Conservation (phyloP, 2,329 filamentous ascomycete species). For the Zymoseptoria crescenta region DNA sequence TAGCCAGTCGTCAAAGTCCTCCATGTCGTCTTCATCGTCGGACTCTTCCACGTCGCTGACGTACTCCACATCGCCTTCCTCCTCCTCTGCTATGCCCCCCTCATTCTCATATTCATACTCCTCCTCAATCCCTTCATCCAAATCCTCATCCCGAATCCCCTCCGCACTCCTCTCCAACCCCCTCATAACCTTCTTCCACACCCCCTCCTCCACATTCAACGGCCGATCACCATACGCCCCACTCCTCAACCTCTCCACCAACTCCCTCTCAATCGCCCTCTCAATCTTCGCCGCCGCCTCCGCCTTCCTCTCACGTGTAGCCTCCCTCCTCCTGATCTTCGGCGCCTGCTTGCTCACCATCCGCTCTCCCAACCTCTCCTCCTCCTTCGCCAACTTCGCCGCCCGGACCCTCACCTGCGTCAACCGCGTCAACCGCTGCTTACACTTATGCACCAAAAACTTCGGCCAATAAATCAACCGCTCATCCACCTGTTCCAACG, state of each 20-base stretch:
- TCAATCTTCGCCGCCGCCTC: constrained; percentile 76
- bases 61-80: constrained; percentile 76
- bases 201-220: constrained; percentile 85
- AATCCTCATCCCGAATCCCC: constrained; percentile 72
- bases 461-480: constrained; percentile 89
- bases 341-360: constrained; percentile 83
- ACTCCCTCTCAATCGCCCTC: constrained; percentile 86
- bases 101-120: constrained; percentile 63
- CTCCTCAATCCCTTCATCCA: constrained; percentile 78
- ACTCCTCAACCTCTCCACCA: constrained; percentile 82
- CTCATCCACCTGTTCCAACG: constrained; percentile 78
- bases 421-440: constrained; percentile 85
- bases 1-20: constrained; percentile 93
- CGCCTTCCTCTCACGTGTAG: constrained; percentile 43
- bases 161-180: constrained; percentile 83
- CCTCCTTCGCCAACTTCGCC: constrained; percentile 75
- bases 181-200: constrained; percentile 95
- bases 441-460: constrained; percentile 88
- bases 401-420: constrained; percentile 80
- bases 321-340: constrained; percentile 59
- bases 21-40: constrained; percentile 68
- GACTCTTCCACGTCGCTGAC: constrained; percentile 73
- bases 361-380: constrained; percentile 80
- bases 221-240: constrained; percentile 93
- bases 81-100: constrained; percentile 54